Evolutionary conservation across 2,329 filamentous ascomycete species (phyloP), one percentile per base, ranked within the genome.

Genomic region (Sporothrix luriei): DNA sequence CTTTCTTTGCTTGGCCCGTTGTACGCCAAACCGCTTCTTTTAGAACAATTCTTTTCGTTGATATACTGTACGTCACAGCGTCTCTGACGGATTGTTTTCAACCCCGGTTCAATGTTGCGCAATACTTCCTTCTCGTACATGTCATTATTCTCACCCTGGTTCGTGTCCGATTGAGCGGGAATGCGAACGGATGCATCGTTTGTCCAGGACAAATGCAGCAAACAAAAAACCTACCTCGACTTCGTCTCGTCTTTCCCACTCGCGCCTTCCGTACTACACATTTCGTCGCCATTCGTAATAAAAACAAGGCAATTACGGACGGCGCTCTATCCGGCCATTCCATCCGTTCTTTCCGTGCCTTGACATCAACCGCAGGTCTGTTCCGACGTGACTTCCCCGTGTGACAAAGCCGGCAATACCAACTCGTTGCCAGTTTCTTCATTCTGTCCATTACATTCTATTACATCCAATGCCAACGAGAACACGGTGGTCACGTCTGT

Each of bases 1-100:
- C 64, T 14, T 66, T 66, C 64, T 52, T 55, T 21, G 65, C 65
- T 21, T 29, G 6, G 26, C 62, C 49, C 49, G 64, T 52, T 66
- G 52, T 21, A 66, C 64, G 49, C 52, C 29, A 66, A 55, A 55
- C 33, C 64, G 64, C 64, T 49, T 16, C 33, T 19, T 61, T 46
- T 43, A 19, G 16, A 10, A 24, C 16, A 51, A 38, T 21, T 14
- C 26, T 24, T 24, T 38, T 16, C 62, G 62, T 65, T 49, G 46
- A 38, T 26, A 24, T 51, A 46, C 52, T 16, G 26, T 24, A 54
- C 5, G 14, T 54, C 24, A 54, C 48, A 10, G 21, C 7, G 6
- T 21, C 19, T 7, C 4, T 10, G 48, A 49, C 16, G 48, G 9
- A 9, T 61, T 16, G 38, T 57, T 38, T 26, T 40, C 24, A 11